Base-by-base conservation (phyloP, 257 asterid species). In the Lantana camara region DNA sequence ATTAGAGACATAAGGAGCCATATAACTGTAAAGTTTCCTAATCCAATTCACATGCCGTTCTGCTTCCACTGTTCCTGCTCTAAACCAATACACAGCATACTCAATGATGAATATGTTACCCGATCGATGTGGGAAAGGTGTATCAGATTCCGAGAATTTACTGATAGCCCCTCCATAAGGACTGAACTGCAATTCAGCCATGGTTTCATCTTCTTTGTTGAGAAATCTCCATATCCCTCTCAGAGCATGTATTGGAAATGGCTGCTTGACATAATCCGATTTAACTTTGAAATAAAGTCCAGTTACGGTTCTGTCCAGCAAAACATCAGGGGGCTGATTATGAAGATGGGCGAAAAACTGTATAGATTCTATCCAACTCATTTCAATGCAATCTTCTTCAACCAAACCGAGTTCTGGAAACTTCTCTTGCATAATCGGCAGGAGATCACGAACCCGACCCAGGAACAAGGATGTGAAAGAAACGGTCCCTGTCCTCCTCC, bases 111-210 rank as follows among this genome's bases (percentile, higher is more conserved):
- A 76, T 27, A 76, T 14, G 51, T 38, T 71, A 0, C n/a, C 78
- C 75, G 62, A 59, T 13, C 82, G 29, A 3, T 72, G 82, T 3
- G 82, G 70, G 7, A 63, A 77, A 5, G 82, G 76, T 21, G 67
- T 44, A 7, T 65, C 38, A 11, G 50, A 70, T 21, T 40, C 67
- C 1, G 77, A 29, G 13, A 76, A 67, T 15, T 71, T n/a, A n/a
- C n/a, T n/a, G n/a, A n/a, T n/a, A n/a, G n/a, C n/a, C n/a, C n/a
- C n/a, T n/a, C n/a, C n/a, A n/a, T n/a, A n/a, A n/a, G n/a, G n/a
- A n/a, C n/a, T n/a, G n/a, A n/a, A n/a, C n/a, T n/a, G n/a, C n/a
- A n/a, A n/a, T n/a, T n/a, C n/a, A n/a, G n/a, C n/a, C n/a, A n/a
- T n/a, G n/a, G n/a, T n/a, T n/a, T n/a, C n/a, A n/a, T n/a, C n/a